A percentile compares a stretch with the other conserved stretches of the same genome.
phyloP scores from a whole-genome alignment of 1,139 yeast genomes.

The Spencermartinsiella ligniputridi region DNA sequence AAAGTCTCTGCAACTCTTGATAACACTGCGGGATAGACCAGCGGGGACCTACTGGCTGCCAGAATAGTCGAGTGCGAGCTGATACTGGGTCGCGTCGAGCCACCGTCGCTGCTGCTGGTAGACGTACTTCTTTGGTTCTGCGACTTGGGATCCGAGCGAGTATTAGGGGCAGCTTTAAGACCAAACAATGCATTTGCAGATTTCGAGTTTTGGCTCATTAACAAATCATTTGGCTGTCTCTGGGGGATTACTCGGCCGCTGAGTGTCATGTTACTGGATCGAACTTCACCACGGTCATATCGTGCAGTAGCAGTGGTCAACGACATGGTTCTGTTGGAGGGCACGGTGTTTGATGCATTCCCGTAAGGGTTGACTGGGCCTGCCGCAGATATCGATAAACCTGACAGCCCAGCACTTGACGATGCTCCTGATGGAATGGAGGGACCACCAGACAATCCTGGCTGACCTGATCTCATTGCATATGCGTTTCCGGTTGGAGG shows the following conservation, averaged over 20 bases:
- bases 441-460: too few relatives aligned
- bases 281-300: slow-evolving; percentile 20
- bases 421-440: too few relatives aligned
- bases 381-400: too few relatives aligned
- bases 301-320: slow-evolving; percentile 17
- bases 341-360: neutral
- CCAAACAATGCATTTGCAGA: neutral
- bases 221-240: slow-evolving; percentile 19
- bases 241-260: slow-evolving; percentile 32
- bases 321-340: slow-evolving; percentile 22
- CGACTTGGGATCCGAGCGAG: slow-evolving; percentile 4
- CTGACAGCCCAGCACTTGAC: too few relatives aligned
- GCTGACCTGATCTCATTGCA: too few relatives aligned
- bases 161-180: neutral
- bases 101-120: slow-evolving; percentile 19
- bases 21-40: slow-evolving; percentile 82
- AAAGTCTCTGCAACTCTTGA: slow-evolving; percentile 82
- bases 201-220: neutral
- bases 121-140: slow-evolving; percentile 23
- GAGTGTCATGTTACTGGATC: slow-evolving; percentile 24
- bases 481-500: slow-evolving; percentile 6
- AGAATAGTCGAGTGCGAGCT: slow-evolving; percentile 38
- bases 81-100: slow-evolving; percentile 9
- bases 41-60: slow-evolving; percentile 49
- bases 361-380: too few relatives aligned